Base-by-base conservation (phyloP, 2,329 filamentous ascomycete species). In the Pseudogymnoascus sp. region DNA sequence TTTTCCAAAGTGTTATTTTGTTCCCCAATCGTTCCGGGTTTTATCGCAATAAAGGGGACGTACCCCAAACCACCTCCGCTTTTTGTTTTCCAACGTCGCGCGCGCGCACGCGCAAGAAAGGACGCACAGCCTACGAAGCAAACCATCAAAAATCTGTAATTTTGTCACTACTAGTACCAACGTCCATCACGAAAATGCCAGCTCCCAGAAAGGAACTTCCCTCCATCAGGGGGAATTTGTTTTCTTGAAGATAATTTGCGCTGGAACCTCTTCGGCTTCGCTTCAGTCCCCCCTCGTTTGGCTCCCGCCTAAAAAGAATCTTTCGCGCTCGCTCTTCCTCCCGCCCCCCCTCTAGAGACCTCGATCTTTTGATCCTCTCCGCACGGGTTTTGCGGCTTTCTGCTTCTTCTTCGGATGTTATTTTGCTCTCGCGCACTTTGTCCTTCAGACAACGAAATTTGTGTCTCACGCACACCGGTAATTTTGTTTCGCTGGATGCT, bases 111-210 rank as follows among this genome's bases (percentile, higher is more conserved):
- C 44, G 44, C 44, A 31, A 31, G 21, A 21, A 44, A 53, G 44
- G 25, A 53, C 44, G 44, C 44, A n/a, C 44, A n/a, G 23, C 23
- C 44, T 28, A 53, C 23, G 44, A 53, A 53, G 44, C 44, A 31
- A 53, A 53, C 42, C 42, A 47, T 53, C 44, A 53, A 53, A 53
- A 53, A 53, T 53, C 12, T 53, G 44, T 53, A 53, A 53, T 53
- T 53, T 53, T 53, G 44, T 53, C 23, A 53, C 44, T 53, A 53
- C 44, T 53, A 53, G 44, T 53, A 53, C 44, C 44, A 53, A 53
- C 44, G 44, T 53, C 44, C 44, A 53, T 53, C 44, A 53, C 44
- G 23, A 44, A 25, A 53, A 31, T 53, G 23, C 44, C 44, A 53
- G 23, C 44, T 53, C 44, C 44, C 16, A 21, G 28, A 53, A 53